These are phyloP conservation scores for Dactylellina cionopaga DNA, from an alignment of 2,329 filamentous ascomycete genomes.

Conservation along the genomic window DNA sequence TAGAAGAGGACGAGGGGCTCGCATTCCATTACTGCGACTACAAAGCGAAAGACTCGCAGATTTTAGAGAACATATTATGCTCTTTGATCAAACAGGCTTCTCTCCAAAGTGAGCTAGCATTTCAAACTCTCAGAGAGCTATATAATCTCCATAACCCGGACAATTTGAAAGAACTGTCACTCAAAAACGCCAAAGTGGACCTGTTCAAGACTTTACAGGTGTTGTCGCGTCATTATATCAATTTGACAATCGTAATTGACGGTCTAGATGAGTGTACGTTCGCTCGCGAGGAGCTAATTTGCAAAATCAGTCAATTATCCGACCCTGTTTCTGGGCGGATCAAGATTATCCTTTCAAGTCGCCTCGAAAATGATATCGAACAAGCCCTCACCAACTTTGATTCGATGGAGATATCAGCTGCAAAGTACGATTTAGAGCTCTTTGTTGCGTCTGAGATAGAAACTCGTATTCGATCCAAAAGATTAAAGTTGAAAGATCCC, in stretches of 20 bases:
- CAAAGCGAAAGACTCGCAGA: not conserved
- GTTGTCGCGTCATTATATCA: too few relatives aligned
- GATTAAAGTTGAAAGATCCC: not conserved
- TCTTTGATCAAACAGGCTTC: not conserved
- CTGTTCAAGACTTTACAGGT: too few relatives aligned
- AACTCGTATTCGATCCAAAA: not conserved
- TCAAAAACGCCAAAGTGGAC: too few relatives aligned
- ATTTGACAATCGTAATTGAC: not conserved
- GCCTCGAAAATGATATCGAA: not conserved
- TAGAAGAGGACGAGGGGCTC: not conserved
- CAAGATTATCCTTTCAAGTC: not conserved
- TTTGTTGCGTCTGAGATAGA: not conserved
- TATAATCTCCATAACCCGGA: not conserved
- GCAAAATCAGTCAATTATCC: not conserved
- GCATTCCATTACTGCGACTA: slow-evolving; percentile 1
- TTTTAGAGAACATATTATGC: not conserved
- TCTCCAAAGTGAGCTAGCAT: not conserved
- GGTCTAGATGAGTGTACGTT: not conserved
- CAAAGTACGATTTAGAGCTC: not conserved
- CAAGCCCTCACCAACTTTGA: not conserved
- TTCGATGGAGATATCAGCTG: not conserved
- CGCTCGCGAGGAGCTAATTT: not conserved
- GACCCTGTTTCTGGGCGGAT: not conserved
- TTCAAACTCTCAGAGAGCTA: not conserved
- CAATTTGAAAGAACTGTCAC: too few relatives aligned